phyloP scores from a whole-genome alignment of 495 filamentous ascomycete species.

The Saxispiralis lemnorum region DNA sequence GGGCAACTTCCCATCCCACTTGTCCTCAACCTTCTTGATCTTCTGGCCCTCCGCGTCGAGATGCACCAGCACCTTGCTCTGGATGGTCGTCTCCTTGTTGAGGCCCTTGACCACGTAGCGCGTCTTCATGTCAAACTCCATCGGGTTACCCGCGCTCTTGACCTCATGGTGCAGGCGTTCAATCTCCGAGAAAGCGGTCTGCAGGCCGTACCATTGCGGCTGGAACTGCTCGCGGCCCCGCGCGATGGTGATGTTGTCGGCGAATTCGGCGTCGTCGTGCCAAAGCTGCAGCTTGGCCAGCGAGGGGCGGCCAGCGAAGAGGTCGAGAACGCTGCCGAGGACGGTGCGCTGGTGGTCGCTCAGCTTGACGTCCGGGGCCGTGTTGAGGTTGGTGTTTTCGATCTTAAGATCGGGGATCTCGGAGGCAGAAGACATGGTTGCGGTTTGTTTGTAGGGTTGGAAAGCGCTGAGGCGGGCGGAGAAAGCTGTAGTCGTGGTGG shows the following conservation, averaged over 20 bases:
- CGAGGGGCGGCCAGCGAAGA: constrained; percentile 39
- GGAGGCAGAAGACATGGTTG: constrained; percentile 1
- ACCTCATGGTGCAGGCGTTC: constrained; percentile 33
- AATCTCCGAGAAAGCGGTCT: constrained; percentile 29
- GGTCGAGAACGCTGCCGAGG: constrained; percentile 39
- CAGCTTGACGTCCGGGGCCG: constrained; percentile 30
- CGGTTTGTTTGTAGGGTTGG: not conserved
- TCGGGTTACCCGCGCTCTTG: constrained; percentile 35
- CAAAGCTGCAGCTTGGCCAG: constrained; percentile 39
- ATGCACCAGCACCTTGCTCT: constrained; percentile 31
- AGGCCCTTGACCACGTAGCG: constrained; percentile 37
- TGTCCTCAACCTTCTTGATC: constrained; percentile 38
- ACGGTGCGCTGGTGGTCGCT: constrained; percentile 30
- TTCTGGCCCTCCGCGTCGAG: constrained; percentile 22
- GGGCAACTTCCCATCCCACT: constrained; percentile 37
- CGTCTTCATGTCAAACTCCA: constrained; percentile 34
- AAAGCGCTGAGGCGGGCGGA: not conserved
- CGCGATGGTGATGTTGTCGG: constrained; percentile 35
- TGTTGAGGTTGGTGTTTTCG: constrained; percentile 33
- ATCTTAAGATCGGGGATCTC: constrained; percentile 19
- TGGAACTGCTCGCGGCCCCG: constrained; percentile 31
- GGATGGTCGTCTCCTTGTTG: constrained; percentile 34
- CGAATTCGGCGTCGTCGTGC: constrained; percentile 32
- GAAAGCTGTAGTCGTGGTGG: not conserved
- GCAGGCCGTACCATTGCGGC: constrained; percentile 36